Evolutionary conservation across 139 green algal genomes (phyloP), one percentile per base, ranked within the genome.

Genomic region (Spirogloea muscicola): DNA sequence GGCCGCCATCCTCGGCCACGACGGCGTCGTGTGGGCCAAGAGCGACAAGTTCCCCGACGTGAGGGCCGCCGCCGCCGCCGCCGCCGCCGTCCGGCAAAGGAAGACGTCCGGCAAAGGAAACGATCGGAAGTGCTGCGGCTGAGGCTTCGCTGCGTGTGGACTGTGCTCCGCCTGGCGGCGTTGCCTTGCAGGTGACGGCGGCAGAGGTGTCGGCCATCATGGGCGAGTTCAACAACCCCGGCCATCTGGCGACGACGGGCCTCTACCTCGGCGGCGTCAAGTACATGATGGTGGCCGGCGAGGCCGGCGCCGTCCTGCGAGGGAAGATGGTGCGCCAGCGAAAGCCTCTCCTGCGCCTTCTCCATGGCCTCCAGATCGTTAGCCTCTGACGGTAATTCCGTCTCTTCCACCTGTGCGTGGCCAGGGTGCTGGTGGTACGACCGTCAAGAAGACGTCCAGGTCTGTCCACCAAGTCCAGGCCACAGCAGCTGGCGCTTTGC

Each of bases 251-350:
- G 2, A 6, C 27, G 7, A 71, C 2, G 4, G 73, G 73, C 6
- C 36, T 81, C 27, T 6, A 5, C 2, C 60, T 81, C 58, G 51
- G 7, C 7, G 73, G 48, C 13, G 31, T 43, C 40, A 83, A 83
- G 72, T 83, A 74, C 59, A 83, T 83, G 72, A 34, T 78, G 18
- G 55, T 83, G 7, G 18, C 42, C 39, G 73, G 76, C 27, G 74
- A 83, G 27, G 18, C 57, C 3, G 76, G 73, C 18, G 55, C 25
- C n/a, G 73, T 82, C 25, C n/a, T 83, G 27, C 52, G 76, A 67
- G 76, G 71, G 34, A 83, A 74, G 77, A 83, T 77, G 76, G 76
- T 82, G 38, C 61, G 13, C 37, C 29, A 38, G n/a, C n/a, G n/a
- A n/a, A n/a, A n/a, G n/a, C n/a, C n/a, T n/a, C n/a, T n/a, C n/a